A percentile compares a stretch with the other conserved stretches of the same genome.
These are phyloP conservation scores for Blastobotrys elegans DNA, from an alignment of 1,139 yeast genomes.

Conservation along the genomic window DNA sequence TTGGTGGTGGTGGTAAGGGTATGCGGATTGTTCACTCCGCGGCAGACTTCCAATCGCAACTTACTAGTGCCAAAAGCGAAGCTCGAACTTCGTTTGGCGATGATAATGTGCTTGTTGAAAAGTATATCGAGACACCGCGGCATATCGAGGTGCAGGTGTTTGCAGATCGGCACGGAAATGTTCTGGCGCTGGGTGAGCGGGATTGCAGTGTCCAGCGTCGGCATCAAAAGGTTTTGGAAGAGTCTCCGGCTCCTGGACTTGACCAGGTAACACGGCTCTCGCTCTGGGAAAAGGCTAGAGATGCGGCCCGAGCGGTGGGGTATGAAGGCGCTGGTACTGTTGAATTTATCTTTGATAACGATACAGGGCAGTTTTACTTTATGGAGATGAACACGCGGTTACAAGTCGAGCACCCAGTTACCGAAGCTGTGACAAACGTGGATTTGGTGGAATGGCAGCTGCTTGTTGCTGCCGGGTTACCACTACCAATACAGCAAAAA, in stretches of 20 bases:
- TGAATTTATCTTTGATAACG: constrained; percentile 57
- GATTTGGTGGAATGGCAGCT: constrained; percentile 92
- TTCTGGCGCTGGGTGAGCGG: constrained; percentile 44
- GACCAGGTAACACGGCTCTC: constrained; percentile 49
- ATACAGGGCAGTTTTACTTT: constrained; percentile 51
- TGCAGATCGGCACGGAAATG: constrained; percentile 43
- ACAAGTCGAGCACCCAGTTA: constrained; percentile 61
- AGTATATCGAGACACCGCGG: constrained; percentile 42
- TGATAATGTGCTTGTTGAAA: constrained; percentile 43
- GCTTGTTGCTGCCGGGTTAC: constrained; percentile 80
- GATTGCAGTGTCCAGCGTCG: constrained; percentile 48
- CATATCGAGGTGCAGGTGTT: constrained; percentile 47
- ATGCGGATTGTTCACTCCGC: constrained; percentile 39
- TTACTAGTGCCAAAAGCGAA: constrained; percentile 41
- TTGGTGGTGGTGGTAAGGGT: constrained; percentile 53
- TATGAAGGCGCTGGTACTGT: constrained; percentile 63
- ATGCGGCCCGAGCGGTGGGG: constrained; percentile 49
- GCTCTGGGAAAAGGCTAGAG: constrained; percentile 55
- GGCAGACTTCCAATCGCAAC: constrained; percentile 35
- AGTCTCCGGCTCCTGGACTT: constrained; percentile 49
- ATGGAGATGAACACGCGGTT: constrained; percentile 61
- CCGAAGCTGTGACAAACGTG: constrained; percentile 85
- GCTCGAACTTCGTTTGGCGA: constrained; percentile 42
- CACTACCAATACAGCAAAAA: constrained; percentile 33
- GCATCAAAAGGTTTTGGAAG: constrained; percentile 49